Evolutionary conservation across 2,329 filamentous ascomycete species (phyloP).

Genomic region (Fusarium xyrophilum): DNA sequence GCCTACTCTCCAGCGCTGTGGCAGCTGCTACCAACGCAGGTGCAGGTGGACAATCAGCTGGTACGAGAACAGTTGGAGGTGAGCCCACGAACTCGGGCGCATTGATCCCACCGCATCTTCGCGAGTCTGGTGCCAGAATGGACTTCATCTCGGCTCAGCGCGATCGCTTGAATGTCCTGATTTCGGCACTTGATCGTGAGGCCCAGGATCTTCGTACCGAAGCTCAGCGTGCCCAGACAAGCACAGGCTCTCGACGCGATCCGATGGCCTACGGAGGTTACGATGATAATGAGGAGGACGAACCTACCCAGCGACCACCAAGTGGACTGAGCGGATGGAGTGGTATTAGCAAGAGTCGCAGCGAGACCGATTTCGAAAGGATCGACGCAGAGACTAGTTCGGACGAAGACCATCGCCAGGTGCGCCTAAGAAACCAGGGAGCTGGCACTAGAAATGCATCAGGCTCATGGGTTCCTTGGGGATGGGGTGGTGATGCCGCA

Average conservation of each 20-base stretch:
- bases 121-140: constrained; percentile 69
- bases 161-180: constrained; percentile 75
- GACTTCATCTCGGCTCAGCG: constrained; percentile 80
- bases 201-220: constrained; percentile 64
- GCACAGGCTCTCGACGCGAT: constrained; percentile 29
- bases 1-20: constrained; percentile 76
- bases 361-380: constrained; percentile 88
- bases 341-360: constrained; percentile 78
- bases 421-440: constrained; percentile 44
- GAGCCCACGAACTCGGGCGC: constrained; percentile 55
- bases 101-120: constrained; percentile 74
- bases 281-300: constrained; percentile 44
- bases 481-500: constrained; percentile 46
- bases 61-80: constrained; percentile 37
- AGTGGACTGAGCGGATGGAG: constrained; percentile 59
- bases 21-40: constrained; percentile 63
- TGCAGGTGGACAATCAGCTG: constrained; percentile 47
- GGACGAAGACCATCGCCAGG: constrained; percentile 56
- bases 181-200: constrained; percentile 81
- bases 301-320: constrained; percentile 51
- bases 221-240: constrained; percentile 38
- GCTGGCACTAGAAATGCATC: constrained; percentile 37
- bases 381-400: constrained; percentile 76
- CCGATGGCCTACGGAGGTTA: constrained; percentile 39
- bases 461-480: constrained; percentile 60